Evolutionary conservation across 2,329 filamentous ascomycete species (phyloP).

Genomic region (Aspergillus calidoustus): DNA sequence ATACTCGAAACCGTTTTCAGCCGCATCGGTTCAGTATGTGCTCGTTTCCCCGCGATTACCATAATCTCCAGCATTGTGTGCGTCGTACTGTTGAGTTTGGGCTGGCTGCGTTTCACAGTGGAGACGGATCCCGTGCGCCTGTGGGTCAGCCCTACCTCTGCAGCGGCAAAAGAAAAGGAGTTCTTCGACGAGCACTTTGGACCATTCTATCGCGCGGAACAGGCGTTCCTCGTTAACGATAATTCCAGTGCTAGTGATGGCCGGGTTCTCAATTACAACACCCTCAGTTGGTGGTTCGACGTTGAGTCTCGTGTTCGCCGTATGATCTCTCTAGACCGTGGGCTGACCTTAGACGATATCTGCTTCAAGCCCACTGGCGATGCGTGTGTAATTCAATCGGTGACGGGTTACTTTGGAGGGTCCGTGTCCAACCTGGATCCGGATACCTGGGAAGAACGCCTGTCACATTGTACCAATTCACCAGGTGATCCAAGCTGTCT

Average conservation of each 20-base stretch:
- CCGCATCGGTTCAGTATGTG: constrained; percentile 77
- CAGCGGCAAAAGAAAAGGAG: constrained; percentile 86
- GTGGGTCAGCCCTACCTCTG: constrained; percentile 95
- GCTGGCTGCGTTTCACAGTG: constrained; percentile 86
- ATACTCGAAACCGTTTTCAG: constrained; percentile 81
- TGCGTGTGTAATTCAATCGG: constrained; percentile 88
- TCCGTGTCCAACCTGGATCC: constrained; percentile 66
- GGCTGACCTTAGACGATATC: constrained; percentile 76
- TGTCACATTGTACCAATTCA: constrained; percentile 74
- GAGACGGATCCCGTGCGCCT: constrained; percentile 88
- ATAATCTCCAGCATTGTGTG: constrained; percentile 76
- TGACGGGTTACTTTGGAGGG: constrained; percentile 85
- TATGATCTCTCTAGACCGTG: constrained; percentile 71
- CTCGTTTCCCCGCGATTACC: constrained; percentile 81
- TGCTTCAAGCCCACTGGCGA: constrained; percentile 93
- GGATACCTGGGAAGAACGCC: constrained; percentile 70
- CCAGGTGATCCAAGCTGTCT: constrained; percentile 76
- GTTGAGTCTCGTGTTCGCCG: constrained; percentile 78
- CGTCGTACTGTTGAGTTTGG: constrained; percentile 78
- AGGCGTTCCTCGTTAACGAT: constrained; percentile 92
- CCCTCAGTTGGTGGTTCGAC: constrained; percentile 89
- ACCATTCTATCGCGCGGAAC: constrained; percentile 92
- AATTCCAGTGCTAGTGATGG: constrained; percentile 66
- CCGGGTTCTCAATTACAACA: constrained; percentile 86
- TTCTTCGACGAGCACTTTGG: constrained; percentile 95